These are phyloP conservation scores for Laburnicola sp. DNA, from an alignment of 2,329 filamentous ascomycete genomes.

Conservation along the genomic window DNA sequence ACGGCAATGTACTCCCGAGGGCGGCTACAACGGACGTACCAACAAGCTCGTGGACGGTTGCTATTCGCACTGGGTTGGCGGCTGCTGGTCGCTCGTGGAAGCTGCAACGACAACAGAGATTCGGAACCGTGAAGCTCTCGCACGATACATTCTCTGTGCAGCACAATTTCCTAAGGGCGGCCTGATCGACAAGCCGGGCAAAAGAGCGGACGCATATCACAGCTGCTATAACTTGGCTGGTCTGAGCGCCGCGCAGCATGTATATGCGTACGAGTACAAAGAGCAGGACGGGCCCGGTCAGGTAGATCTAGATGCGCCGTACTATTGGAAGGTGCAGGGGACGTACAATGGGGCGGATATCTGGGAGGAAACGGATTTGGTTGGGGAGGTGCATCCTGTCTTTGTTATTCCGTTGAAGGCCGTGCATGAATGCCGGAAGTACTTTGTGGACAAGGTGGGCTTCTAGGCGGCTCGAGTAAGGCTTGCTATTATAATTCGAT, in stretches of 20 bases:
- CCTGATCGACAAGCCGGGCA: slow-evolving; percentile 89
- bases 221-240: slow-evolving; percentile 89
- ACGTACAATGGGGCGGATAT: slow-evolving; percentile 57
- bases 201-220: slow-evolving; percentile 86
- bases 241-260: slow-evolving; percentile 78
- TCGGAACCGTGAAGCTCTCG: slow-evolving; percentile 82
- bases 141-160: slow-evolving; percentile 86
- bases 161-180: slow-evolving; percentile 82
- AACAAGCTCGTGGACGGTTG: slow-evolving; percentile 98
- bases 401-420: slow-evolving; percentile 77
- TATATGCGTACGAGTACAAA: slow-evolving; percentile 52
- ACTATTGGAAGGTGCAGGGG: slow-evolving; percentile 51
- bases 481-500: too few species aligned
- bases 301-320: slow-evolving; percentile 44
- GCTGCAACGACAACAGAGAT: slow-evolving; percentile 63
- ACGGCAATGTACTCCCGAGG: slow-evolving; percentile 87
- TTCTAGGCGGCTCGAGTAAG: too few species aligned
- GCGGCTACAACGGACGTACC: slow-evolving; percentile 88
- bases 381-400: slow-evolving; percentile 76
- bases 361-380: slow-evolving; percentile 71
- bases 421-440: slow-evolving; percentile 65
- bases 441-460: slow-evolving; percentile 63
- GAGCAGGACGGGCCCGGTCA: slow-evolving; percentile 36
- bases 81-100: slow-evolving; percentile 90
- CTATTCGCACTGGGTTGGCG: slow-evolving; percentile 97